Base-by-base conservation (phyloP, 768 basidiomycete genomes). In the Epithele typhae region DNA sequence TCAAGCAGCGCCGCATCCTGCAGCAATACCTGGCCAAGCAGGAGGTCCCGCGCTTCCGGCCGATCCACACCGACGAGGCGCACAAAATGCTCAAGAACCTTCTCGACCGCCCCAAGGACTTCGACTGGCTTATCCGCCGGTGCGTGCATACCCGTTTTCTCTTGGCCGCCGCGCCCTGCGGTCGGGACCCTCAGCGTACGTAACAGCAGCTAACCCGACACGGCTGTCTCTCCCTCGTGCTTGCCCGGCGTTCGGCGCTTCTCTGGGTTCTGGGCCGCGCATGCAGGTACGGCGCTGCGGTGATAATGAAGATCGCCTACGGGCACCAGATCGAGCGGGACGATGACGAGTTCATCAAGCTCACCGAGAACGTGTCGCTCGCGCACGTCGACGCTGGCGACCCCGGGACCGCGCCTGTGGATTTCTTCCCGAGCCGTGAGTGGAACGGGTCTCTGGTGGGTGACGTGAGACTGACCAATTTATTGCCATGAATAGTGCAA, bases 221-320 rank as follows among this genome's bases (percentile, higher is more conserved):
- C n/a, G n/a, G 15, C 33, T 45, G 33, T 39, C 39, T 33, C 35
- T n/a, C n/a, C 22, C 25, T 24, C 35, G 19, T 33, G 24, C 35
- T 14, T 17, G 30, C n/a, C n/a, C n/a, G n/a, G 17, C 41, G 30
- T 32, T 32, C 15, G 30, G 15, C 15, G 30, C 30, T 9, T 32
- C 15, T 37, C 9, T n/a, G 8, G 23, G 22, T 17, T 22, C 9
- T 32, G 30, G 30, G n/a, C n/a, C n/a, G 14, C 22, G 8, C 24
- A 11, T 14, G 17, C 49, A 45, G 55, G 25, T 51, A 18, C 17
- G 49, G 49, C 9, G 49, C 53, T 2, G 52, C 48, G 4, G 43
- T 54, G 25, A 51, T 57, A 23, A 48, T 54, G 42, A 49, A 54
- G 43, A 51, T 57, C 22, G 48, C 55, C n/a, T 57, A 57, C 46